Conservation (phyloP, 225 moss, liverwort and hornwort genomes). For the Antitrichia curtipendula region DNA sequence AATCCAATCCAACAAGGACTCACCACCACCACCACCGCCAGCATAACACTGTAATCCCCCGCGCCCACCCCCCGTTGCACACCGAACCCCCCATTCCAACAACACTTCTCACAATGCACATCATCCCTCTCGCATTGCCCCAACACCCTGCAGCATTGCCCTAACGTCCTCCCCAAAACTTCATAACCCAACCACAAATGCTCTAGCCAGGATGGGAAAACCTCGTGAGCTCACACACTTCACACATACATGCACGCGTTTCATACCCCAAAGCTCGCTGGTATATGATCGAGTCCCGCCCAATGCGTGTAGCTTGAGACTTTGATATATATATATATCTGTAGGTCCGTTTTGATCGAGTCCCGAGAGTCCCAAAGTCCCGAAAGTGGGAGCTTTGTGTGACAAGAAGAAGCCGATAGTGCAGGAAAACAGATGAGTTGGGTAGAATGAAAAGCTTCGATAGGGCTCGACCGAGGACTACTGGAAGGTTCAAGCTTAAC, state of each 20-base stretch:
- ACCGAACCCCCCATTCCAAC: neutral
- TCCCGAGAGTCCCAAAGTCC: neutral
- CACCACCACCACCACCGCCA: neutral
- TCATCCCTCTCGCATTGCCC: neutral
- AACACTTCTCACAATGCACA: neutral
- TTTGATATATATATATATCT: too few relatives aligned
- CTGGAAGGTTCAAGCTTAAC: neutral
- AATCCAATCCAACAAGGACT: neutral
- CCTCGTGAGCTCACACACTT: neutral
- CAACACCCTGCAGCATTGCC: neutral
- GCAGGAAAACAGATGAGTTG: neutral
- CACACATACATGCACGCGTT: neutral
- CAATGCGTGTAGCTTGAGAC: neutral
- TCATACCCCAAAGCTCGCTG: neutral
- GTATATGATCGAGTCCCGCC: neutral
- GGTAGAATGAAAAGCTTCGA: neutral
- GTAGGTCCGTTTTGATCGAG: neutral
- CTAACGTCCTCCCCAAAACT: neutral
- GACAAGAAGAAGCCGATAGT: neutral
- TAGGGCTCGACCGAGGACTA: neutral
- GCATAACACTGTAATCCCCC: neutral
- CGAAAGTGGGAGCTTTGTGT: neutral
- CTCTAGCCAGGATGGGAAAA: neutral
- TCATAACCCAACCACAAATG: neutral
- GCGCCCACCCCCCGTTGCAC: too few relatives aligned